These are phyloP conservation scores for Asterochloris erici DNA, from an alignment of 139 green algal genomes.

Conservation along the genomic window DNA sequence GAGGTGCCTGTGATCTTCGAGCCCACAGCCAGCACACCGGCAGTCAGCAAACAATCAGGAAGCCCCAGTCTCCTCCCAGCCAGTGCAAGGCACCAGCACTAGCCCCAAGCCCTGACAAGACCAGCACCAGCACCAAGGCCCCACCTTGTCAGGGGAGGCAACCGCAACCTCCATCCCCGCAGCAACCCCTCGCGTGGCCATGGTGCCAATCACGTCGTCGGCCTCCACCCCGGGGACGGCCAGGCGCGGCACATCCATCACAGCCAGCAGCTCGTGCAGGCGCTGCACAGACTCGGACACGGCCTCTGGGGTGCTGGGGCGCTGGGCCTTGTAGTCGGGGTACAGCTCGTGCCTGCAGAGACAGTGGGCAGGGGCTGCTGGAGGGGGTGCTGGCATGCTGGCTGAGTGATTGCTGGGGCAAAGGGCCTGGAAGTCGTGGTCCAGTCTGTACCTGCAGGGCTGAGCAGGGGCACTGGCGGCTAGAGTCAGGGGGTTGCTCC, in stretches of 20 bases:
- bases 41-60: not conserved
- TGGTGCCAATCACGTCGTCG: constrained; percentile 65
- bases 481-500: too few species aligned
- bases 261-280: constrained; percentile 33
- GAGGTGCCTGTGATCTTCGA: too few species aligned
- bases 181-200: constrained; percentile 29
- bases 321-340: constrained; percentile 60
- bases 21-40: not conserved
- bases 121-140: not conserved
- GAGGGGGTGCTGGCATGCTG: too few species aligned
- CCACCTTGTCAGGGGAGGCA: constrained; percentile 61
- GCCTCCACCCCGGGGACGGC: constrained; percentile 58
- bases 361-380: not conserved
- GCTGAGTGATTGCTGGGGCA: too few species aligned
- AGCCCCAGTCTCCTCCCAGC: too few species aligned
- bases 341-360: constrained; percentile 52
- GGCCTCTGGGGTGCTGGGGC: constrained; percentile 34
- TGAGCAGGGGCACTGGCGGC: too few species aligned
- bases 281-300: constrained; percentile 19
- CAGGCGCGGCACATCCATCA: constrained; percentile 42
- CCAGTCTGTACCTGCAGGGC: too few species aligned
- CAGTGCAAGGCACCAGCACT: too few species aligned
- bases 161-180: constrained; percentile 52
- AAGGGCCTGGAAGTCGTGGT: too few species aligned
- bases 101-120: too few species aligned